These are phyloP conservation scores for Cordyceps cateniannulata DNA, from an alignment of 2,329 filamentous ascomycete genomes.

Conservation along the genomic window DNA sequence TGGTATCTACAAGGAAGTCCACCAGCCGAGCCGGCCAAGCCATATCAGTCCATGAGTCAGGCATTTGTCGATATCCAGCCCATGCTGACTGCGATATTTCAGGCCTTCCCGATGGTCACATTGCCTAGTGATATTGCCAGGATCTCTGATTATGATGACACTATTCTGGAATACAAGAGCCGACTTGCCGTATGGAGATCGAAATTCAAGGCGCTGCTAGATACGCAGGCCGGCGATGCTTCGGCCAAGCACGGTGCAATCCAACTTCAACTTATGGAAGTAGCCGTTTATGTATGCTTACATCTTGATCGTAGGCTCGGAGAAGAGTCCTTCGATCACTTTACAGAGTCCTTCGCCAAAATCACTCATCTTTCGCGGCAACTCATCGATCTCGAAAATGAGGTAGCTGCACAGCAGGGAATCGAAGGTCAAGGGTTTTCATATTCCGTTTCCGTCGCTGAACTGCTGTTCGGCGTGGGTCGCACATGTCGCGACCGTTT, in stretches of 20 bases:
- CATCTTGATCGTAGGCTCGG: background rate
- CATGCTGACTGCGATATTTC: slow-evolving; percentile 3
- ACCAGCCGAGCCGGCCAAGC: background rate
- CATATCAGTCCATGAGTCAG: slow-evolving; percentile 4
- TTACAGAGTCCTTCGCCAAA: background rate
- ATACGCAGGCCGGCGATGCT: background rate
- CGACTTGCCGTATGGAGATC: background rate
- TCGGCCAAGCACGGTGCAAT: background rate
- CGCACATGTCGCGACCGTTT: slow-evolving; percentile 1
- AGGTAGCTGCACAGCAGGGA: background rate
- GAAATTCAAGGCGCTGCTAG: background rate
- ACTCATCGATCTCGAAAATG: slow-evolving; percentile 4
- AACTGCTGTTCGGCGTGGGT: slow-evolving; percentile 2
- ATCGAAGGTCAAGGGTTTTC: slow-evolving; percentile 9
- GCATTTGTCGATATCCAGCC: slow-evolving; percentile 4
- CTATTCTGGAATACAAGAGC: background rate
- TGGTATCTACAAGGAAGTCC: background rate
- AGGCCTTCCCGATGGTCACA: slow-evolving; percentile 5
- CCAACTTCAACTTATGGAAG: slow-evolving; percentile 9
- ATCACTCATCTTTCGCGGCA: background rate
- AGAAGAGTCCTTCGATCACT: slow-evolving; percentile 1
- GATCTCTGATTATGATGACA: background rate
- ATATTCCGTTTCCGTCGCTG: slow-evolving; percentile 2
- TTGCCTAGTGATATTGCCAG: background rate
- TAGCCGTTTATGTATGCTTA: background rate